Base-by-base conservation (phyloP, 2,329 filamentous ascomycete genomes). In the Amauroascus verrucosus region DNA sequence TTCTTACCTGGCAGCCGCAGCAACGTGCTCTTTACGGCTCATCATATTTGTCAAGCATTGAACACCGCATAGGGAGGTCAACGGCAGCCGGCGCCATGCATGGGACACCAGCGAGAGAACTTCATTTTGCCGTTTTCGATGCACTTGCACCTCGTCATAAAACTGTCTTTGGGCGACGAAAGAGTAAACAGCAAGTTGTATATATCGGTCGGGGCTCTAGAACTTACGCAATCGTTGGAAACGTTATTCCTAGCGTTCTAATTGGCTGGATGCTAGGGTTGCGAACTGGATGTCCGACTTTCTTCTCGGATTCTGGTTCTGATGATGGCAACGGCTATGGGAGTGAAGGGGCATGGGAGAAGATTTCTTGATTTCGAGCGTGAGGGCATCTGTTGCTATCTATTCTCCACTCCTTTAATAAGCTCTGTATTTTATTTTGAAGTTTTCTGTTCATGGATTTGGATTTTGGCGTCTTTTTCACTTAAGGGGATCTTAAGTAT, bases 261-360 rank as follows among this genome's bases (percentile, higher is more conserved):
- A 85, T 97, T n/a, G 83, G 83, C 1, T 93, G 88, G 86, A 95
- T 97, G 86, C 85, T 97, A 80, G 89, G 89, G 9, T 79, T 90
- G 54, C 76, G 83, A 56, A 61, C 61, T 51, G 62, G 64, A 41
- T 58, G 60, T 54, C 26, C 48, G 1, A 51, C 51, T 13, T 51
- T 52, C 16, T n/a, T 54, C 47, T 6, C 33, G 48, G 54, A 58
- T 43, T 43, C 57, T 16, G n/a, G 26, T 37, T 56, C 50, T 24
- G 63, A 64, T 22, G 63, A 63, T 53, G 62, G 59, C 28, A 56
- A 50, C 24, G 51, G 49, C 13, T 63, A 61, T 38, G 64, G 63
- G 54, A 69, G 67, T 53, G 67, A 70, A 55, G 65, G 60, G 20
- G 63, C 61, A 51, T 70, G 67, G 65, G 67, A 69, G 46, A 65